Conservation (phyloP, 148 eudicot genomes). For the Dianthus caryophyllus region DNA sequence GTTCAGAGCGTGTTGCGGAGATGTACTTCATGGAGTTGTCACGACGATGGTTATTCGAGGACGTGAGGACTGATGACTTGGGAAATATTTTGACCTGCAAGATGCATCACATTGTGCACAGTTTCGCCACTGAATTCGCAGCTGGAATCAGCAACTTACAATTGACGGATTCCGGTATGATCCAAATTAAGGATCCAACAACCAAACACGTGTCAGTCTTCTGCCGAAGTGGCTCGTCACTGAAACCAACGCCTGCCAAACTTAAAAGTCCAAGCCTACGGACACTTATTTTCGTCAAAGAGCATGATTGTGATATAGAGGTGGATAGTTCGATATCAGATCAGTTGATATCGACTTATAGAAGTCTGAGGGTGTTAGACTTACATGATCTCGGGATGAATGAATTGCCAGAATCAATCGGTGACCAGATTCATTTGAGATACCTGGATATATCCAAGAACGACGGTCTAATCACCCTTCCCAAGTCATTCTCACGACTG, state of each 20-base stretch:
- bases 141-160: too few relatives aligned
- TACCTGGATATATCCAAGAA: conserved; percentile 15
- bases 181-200: too few relatives aligned
- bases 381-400: too few relatives aligned
- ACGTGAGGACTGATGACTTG: conserved; percentile 15
- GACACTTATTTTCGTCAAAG: conserved; percentile 20
- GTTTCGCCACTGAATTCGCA: too few relatives aligned
- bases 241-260: not conserved
- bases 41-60: conserved; percentile 20
- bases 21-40: conserved; percentile 20
- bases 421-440: conserved; percentile 13
- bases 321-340: not conserved
- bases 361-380: too few relatives aligned
- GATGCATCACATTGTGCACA: too few relatives aligned
- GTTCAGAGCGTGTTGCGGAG: conserved; percentile 16
- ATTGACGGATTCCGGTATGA: too few relatives aligned
- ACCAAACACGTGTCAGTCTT: conserved; percentile 16
- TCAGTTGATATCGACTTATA: too few relatives aligned
- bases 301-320: conserved; percentile 11
- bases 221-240: not conserved
- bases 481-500: conserved; percentile 8
- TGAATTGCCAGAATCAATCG: conserved; percentile 2
- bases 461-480: conserved; percentile 10
- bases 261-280: conserved; percentile 7
- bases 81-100: too few relatives aligned